Percentiles rank a stretch among this genome's conserved stretches.
Evolutionary conservation across 2,329 filamentous ascomycete species (phyloP).

Genomic region (Pestalotiopsis sp.): DNA sequence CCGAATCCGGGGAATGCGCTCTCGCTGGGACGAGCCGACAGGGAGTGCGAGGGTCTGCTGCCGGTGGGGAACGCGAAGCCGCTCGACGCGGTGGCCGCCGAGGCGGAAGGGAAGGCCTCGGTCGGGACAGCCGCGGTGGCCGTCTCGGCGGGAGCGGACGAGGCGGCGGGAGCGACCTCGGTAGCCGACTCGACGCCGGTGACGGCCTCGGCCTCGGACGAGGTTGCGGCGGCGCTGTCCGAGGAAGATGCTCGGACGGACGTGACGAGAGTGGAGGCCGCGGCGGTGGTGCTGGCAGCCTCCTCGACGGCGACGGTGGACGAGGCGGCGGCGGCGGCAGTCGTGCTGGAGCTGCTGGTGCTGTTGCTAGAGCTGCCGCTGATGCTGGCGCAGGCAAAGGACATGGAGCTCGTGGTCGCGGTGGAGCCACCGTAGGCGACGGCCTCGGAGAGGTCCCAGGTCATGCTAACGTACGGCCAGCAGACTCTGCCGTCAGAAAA

Average conservation of each 20-base stretch:
- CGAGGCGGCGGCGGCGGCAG: constrained; percentile 1
- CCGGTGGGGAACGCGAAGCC: constrained; percentile 1
- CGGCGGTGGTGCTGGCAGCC: not conserved
- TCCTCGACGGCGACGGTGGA: not conserved
- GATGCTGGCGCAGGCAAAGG: constrained; percentile 51
- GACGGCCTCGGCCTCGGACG: not conserved
- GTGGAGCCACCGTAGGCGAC: constrained; percentile 22
- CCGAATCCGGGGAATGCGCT: not conserved
- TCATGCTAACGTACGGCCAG: constrained; percentile 63
- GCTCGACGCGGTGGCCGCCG: not conserved
- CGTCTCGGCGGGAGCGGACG: not conserved
- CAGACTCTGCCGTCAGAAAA: constrained; percentile 60
- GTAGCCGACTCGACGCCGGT: not conserved
- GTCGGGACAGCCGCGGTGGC: not conserved
- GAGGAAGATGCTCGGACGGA: not conserved
- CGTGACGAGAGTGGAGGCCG: constrained; percentile 1
- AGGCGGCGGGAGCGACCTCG: not conserved
- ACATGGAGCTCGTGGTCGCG: constrained; percentile 44
- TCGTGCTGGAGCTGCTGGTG: not conserved
- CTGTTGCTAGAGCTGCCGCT: constrained; percentile 13
- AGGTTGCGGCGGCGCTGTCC: not conserved
- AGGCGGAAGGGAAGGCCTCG: not conserved
- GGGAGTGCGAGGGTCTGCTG: not conserved
- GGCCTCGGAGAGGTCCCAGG: constrained; percentile 46
- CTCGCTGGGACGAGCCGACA: not conserved